Base-by-base conservation (phyloP, 1,139 yeast species). In the Geotrichum cucujoidarum region DNA sequence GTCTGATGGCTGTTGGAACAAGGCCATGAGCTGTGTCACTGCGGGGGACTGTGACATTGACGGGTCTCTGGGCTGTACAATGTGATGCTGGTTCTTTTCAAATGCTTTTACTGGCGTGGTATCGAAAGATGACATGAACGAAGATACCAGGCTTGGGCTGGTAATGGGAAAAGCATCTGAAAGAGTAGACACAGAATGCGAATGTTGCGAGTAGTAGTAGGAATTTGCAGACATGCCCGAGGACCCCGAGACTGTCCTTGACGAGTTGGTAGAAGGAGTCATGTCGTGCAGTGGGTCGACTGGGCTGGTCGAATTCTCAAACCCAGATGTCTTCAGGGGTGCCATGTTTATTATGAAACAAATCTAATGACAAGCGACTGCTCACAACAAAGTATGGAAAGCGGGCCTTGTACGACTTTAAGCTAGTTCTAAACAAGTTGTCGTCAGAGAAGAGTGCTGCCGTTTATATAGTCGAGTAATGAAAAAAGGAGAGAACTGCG, bases 101-200 rank as follows among this genome's bases (percentile, higher is more conserved):
- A 20, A 20, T 24, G 40, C 11, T 3, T 20, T n/a, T 8, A 31
- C 31, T 14, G 40, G 13, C 20, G 20, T 16, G 7, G 13, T 16
- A 25, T 37, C 31, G 17, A 24, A 22, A 3, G 40, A 37, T 3
- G 18, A 21, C 3, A 24, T 8, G 4, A 31, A 37, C 10, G 32
- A 10, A n/a, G 40, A 37, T 4, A 18, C 40, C 8, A 37, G 20
- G n/a, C 25, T 16, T 6, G 40, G 20, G 21, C 30, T 21, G 4
- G 40, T 22, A 11, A 24, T n/a, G 21, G 40, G 40, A 17, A 22
- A 37, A 13, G 18, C 18, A 16, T 37, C 40, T 5, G 20, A 16
- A 8, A 37, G 31, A 14, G 40, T 37, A 22, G 40, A 37, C 30
- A 37, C 18, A 5, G 40, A 37, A 14, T 37, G 40, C 6, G 32